Conservation (phyloP, 2,329 filamentous ascomycete species). For the Alternaria arbusti region DNA sequence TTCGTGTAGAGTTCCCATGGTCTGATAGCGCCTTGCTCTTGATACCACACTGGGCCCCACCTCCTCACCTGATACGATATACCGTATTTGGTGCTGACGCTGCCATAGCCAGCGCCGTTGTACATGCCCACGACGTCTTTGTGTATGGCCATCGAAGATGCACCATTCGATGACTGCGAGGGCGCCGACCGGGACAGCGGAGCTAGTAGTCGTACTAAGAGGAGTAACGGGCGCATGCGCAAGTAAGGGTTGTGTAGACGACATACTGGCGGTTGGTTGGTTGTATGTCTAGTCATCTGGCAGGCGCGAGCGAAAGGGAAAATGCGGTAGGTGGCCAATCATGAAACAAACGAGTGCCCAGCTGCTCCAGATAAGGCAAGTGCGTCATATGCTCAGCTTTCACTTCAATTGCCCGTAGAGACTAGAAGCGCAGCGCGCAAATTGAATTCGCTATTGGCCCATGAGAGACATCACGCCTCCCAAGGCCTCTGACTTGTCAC, state of each 20-base stretch:
- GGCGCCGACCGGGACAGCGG: background rate
- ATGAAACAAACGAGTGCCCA: background rate
- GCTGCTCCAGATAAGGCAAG: background rate
- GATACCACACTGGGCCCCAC: background rate
- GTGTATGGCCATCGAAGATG: background rate
- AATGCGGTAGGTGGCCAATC: background rate
- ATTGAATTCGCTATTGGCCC: background rate
- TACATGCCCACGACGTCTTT: background rate
- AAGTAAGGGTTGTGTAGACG: background rate
- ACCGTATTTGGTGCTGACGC: background rate
- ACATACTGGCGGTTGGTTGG: background rate
- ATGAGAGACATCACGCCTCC: background rate
- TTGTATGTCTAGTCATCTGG: background rate
- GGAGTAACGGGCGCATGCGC: background rate
- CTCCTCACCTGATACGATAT: background rate
- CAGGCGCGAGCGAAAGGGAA: background rate
- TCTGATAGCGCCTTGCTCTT: background rate
- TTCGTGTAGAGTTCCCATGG: background rate
- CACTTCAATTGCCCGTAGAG: background rate
- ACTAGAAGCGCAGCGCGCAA: background rate
- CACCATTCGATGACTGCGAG: background rate
- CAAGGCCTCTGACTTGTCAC: background rate
- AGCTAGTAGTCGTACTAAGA: background rate
- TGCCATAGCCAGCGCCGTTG: background rate
- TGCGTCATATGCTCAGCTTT: background rate